A percentile compares a stretch with the other conserved stretches of the same genome.
Conservation (phyloP, 768 basidiomycete genomes). For the Mycena metata region DNA sequence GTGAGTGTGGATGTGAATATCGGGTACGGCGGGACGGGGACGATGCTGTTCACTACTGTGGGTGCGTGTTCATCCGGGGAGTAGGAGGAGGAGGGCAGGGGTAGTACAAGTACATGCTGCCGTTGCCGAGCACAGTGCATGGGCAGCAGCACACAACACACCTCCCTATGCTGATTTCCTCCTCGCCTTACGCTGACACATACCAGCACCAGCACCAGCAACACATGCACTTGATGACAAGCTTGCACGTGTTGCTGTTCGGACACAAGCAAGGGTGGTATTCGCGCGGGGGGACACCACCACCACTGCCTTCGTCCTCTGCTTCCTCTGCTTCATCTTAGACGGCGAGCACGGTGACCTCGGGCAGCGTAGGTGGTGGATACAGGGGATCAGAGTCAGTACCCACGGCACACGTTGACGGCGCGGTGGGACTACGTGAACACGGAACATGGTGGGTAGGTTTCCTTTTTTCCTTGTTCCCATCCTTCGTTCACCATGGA, state of each 20-base stretch:
- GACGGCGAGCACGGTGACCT: too few species aligned
- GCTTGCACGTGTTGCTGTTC: background rate
- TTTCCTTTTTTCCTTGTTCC: constrained; percentile 33
- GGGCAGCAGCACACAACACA: constrained; percentile 10
- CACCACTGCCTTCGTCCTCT: background rate
- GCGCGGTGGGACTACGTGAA: constrained; percentile 64
- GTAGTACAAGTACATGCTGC: constrained; percentile 29
- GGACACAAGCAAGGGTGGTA: background rate
- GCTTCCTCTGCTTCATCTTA: too few species aligned
- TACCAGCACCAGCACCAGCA: too few species aligned
- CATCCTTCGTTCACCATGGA: constrained; percentile 19
- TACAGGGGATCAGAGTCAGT: background rate
- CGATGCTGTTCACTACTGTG: background rate
- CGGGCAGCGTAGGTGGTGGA: too few species aligned
- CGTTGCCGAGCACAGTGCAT: constrained; percentile 35
- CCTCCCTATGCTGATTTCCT: background rate
- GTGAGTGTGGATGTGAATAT: too few species aligned
- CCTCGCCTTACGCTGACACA: too few species aligned
- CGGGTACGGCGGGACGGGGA: too few species aligned
- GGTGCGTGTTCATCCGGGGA: background rate
- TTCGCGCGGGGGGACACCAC: background rate
- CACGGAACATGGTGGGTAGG: constrained; percentile 42
- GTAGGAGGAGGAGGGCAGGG: too few species aligned
- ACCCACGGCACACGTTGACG: constrained; percentile 62
- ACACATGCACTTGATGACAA: too few species aligned